A percentile compares a stretch with the other conserved stretches of the same genome.
Conservation (phyloP, 805 yeast species). For the Jamesozyma hellenica region DNA sequence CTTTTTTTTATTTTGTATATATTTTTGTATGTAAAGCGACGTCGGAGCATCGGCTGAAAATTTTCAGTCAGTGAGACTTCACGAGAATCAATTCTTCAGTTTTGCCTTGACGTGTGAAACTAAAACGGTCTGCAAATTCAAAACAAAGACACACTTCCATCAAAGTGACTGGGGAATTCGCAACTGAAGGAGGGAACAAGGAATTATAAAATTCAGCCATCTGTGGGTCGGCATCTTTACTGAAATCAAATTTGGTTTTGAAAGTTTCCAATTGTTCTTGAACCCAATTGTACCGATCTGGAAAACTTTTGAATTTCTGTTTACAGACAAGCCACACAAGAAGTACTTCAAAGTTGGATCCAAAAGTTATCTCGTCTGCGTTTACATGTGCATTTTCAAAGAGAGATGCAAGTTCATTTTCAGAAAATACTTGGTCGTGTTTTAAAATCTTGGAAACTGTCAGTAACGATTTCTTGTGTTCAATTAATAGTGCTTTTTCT, state of each 20-base stretch:
- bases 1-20: too few species aligned
- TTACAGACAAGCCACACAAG: background rate
- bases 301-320: background rate
- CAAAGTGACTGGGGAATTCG: background rate
- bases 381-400: constrained; percentile 30
- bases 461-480: constrained; percentile 35
- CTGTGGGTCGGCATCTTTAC: background rate
- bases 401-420: constrained; percentile 37
- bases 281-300: constrained; percentile 12
- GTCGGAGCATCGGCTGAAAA: too few species aligned
- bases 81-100: background rate
- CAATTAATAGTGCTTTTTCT: constrained; percentile 41
- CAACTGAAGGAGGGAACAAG: constrained; percentile 3
- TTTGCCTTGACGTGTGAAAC: too few species aligned
- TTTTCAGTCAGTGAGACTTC: background rate
- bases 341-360: constrained; percentile 38
- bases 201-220: constrained; percentile 7
- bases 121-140: too few species aligned
- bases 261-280: constrained; percentile 4
- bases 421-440: constrained; percentile 39
- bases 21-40: too few species aligned
- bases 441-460: constrained; percentile 44
- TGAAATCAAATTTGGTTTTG: background rate
- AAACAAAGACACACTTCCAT: background rate
- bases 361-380: constrained; percentile 35